Percentiles rank a stretch among this genome's conserved stretches.
These are phyloP conservation scores for Ascocoryne sarcoides DNA, from an alignment of 2,329 filamentous ascomycete genomes.

Conservation along the genomic window DNA sequence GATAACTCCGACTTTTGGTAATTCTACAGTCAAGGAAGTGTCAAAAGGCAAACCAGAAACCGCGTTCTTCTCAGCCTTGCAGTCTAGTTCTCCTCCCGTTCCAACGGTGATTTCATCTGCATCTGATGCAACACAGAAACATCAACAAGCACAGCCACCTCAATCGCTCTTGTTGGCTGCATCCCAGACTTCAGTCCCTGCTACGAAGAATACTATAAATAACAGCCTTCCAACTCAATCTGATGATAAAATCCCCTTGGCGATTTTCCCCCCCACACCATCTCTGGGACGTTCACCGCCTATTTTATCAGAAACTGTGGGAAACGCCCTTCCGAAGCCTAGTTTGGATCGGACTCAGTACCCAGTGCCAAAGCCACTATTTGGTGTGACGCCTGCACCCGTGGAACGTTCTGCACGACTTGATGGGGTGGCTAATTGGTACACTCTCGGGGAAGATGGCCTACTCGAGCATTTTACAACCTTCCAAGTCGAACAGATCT, in stretches of 20 bases:
- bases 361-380: not conserved
- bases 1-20: not conserved
- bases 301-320: not conserved
- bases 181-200: not conserved
- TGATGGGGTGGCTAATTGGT: constrained; percentile 20
- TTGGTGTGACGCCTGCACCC: not conserved
- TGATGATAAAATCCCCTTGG: not conserved
- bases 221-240: too few species aligned
- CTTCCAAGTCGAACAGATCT: constrained; percentile 16
- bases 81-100: not conserved
- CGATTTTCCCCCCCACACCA: not conserved
- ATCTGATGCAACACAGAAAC: not conserved
- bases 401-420: constrained; percentile 6
- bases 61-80: not conserved
- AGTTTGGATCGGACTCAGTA: not conserved
- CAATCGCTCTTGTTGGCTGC: not conserved
- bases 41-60: not conserved
- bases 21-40: too few species aligned
- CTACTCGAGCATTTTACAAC: constrained; percentile 28
- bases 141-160: not conserved
- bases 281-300: not conserved
- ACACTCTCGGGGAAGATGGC: constrained; percentile 23
- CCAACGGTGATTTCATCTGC: not conserved
- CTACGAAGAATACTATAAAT: not conserved
- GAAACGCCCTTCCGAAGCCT: not conserved